Evolutionary conservation across 192 early-diverging fungal genomes (phyloP).

Genomic region (Coemansia sp.): DNA sequence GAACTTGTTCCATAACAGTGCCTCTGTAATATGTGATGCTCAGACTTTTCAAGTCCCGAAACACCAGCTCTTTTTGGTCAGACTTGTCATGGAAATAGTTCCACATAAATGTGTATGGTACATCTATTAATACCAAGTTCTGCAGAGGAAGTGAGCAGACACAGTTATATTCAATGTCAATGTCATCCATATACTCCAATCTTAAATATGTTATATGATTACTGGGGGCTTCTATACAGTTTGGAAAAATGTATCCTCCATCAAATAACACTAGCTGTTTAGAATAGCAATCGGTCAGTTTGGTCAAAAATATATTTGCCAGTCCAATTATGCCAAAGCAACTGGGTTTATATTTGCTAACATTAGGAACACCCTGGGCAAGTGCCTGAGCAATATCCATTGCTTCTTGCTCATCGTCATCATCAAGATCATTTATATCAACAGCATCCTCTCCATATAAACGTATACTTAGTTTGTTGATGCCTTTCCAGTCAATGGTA

Average conservation of each 20-base stretch:
- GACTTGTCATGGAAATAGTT: background rate
- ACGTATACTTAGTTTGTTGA: background rate
- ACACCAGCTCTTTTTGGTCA: background rate
- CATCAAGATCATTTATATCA: background rate
- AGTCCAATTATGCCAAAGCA: background rate
- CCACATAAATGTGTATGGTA: conserved; percentile 1
- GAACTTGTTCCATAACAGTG: too few species aligned
- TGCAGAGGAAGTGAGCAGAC: background rate
- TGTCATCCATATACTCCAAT: background rate
- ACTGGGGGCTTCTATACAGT: background rate
- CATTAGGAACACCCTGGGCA: background rate
- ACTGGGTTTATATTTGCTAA: background rate
- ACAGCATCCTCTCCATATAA: background rate
- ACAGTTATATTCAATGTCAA: background rate
- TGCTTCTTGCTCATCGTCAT: background rate
- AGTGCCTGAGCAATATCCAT: background rate
- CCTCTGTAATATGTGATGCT: background rate
- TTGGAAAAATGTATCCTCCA: background rate
- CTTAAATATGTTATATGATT: conserved; percentile 1
- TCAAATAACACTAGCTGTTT: background rate
- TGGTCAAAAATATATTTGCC: background rate
- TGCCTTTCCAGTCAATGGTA: background rate
- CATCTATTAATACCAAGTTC: background rate
- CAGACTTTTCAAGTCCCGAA: background rate
- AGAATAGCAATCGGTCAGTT: background rate